A percentile compares a stretch with the other conserved stretches of the same genome.
Conservation (phyloP, 2,329 filamentous ascomycete genomes). For the Fusarium buharicum region DNA sequence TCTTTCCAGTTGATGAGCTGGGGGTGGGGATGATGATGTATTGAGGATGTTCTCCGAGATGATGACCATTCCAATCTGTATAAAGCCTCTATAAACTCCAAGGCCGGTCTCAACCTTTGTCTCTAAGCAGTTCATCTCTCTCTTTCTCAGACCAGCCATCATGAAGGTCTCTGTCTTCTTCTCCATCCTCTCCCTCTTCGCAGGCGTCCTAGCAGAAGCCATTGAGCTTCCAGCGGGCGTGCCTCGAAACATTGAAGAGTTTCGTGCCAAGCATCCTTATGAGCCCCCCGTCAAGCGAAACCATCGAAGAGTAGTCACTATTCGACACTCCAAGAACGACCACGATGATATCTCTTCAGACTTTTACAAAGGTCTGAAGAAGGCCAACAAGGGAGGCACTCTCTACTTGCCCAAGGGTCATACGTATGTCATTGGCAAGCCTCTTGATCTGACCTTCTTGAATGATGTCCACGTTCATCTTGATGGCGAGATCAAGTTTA, state of each 20-base stretch:
- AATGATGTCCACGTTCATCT: conserved; percentile 42
- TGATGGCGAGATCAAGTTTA: conserved; percentile 44
- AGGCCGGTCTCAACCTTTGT: not conserved
- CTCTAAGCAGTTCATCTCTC: conserved; percentile 1
- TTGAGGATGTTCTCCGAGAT: conserved; percentile 16
- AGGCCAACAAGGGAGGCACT: conserved; percentile 40
- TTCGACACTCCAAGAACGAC: conserved; percentile 35
- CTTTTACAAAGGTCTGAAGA: conserved; percentile 39
- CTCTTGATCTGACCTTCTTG: conserved; percentile 39
- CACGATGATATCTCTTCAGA: conserved; percentile 38
- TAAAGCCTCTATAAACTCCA: conserved; percentile 12
- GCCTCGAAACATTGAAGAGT: conserved; percentile 41
- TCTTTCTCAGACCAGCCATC: not conserved
- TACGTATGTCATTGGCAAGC: conserved; percentile 42
- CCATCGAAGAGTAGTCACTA: conserved; percentile 35
- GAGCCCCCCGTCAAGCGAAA: conserved; percentile 13
- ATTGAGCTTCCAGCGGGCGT: conserved; percentile 42
- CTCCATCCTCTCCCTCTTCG: conserved; percentile 31
- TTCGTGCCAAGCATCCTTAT: conserved; percentile 40
- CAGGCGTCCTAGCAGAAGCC: conserved; percentile 30
- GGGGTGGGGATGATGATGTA: conserved; percentile 15
- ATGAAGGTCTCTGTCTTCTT: conserved; percentile 42
- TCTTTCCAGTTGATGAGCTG: not conserved
- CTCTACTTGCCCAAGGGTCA: conserved; percentile 39
- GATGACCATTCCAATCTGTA: not conserved